Conservation (phyloP, 306 rosid genomes). For the Spatholobus suberectus region DNA sequence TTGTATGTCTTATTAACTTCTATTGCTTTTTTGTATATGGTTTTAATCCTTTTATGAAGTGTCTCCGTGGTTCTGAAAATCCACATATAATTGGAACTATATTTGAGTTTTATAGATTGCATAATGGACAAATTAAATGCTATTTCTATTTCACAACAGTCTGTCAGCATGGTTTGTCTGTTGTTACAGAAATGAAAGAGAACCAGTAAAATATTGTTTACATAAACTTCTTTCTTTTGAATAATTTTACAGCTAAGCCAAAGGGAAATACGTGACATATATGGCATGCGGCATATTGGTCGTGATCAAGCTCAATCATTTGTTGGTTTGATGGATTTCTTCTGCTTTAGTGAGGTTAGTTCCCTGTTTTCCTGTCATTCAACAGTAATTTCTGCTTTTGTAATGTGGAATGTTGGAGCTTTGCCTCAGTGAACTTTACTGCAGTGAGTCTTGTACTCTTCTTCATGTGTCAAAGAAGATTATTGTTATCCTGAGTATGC, state of each 20-base stretch:
- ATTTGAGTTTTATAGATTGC: background rate
- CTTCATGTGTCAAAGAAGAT: constrained; percentile 10
- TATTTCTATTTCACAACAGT: constrained; percentile 19
- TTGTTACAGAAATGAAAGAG: background rate
- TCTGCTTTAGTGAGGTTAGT: constrained; percentile 97
- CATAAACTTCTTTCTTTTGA: constrained; percentile 1
- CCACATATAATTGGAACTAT: constrained; percentile 2
- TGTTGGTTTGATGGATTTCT: constrained; percentile 95
- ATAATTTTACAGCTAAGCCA: constrained; percentile 62
- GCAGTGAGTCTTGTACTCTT: constrained; percentile 15
- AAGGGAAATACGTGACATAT: constrained; percentile 65
- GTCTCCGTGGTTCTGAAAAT: constrained; percentile 8
- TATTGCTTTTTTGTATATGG: background rate
- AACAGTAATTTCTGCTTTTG: background rate
- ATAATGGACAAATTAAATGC: background rate
- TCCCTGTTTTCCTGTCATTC: constrained; percentile 17
- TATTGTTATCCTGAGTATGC: constrained; percentile 18
- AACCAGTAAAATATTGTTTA: background rate
- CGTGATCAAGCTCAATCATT: constrained; percentile 92
- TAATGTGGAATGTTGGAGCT: constrained; percentile 16
- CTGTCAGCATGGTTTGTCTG: constrained; percentile 14
- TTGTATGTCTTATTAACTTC: constrained; percentile 1
- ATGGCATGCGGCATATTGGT: constrained; percentile 92
- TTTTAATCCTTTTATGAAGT: background rate
- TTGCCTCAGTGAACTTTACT: constrained; percentile 24